phyloP scores from a whole-genome alignment of 345 rosid genomes.

The Theobroma cacao region DNA sequence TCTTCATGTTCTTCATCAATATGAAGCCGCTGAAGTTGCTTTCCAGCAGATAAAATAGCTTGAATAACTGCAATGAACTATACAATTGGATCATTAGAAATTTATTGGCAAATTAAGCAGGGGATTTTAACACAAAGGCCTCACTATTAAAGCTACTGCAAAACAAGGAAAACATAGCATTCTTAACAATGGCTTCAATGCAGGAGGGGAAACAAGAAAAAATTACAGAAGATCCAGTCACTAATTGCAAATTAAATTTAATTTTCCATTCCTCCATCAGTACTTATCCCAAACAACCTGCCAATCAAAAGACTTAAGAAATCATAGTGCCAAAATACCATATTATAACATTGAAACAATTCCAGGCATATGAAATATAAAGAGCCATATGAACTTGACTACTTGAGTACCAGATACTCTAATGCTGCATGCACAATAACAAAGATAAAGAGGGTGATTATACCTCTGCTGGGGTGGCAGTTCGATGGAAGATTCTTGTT shows the following conservation, averaged over 20 bases:
- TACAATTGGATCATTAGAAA: constrained; percentile 35
- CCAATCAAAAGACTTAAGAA: neutral
- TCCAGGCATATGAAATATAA: neutral
- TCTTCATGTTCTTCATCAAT: constrained; percentile 36
- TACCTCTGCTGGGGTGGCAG: constrained; percentile 91
- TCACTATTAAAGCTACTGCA: neutral
- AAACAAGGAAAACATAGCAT: neutral
- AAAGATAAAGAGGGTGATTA: constrained; percentile 10
- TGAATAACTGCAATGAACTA: constrained; percentile 91
- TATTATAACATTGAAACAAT: neutral
- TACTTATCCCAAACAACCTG: neutral
- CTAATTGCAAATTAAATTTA: neutral
- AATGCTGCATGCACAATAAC: neutral
- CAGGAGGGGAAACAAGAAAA: neutral
- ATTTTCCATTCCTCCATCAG: neutral
- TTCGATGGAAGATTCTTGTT: constrained; percentile 88
- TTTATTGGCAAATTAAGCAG: constrained; percentile 17
- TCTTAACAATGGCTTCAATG: neutral
- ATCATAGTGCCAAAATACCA: constrained; percentile 3
- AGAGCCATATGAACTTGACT: neutral
- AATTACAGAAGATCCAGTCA: neutral
- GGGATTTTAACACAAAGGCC: neutral
- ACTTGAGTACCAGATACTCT: neutral
- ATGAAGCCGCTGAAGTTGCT: constrained; percentile 65
- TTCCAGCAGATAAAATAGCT: constrained; percentile 70